Conservation (phyloP, 2,329 filamentous ascomycete species). For the Aspergillus pseudonomiae region DNA sequence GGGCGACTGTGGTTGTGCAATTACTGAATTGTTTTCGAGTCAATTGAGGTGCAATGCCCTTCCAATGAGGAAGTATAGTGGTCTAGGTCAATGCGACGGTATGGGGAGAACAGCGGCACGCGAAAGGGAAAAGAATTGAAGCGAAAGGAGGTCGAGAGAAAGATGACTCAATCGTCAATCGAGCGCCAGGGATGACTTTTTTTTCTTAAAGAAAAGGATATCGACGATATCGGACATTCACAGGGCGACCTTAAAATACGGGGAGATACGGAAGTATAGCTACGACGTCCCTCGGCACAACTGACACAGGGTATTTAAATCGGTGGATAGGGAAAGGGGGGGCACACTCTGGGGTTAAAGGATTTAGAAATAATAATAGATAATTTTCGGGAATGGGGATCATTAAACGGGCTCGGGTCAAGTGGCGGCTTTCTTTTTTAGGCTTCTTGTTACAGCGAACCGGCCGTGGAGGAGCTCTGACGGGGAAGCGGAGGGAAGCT, state of each 20-base stretch:
- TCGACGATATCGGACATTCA: slow-evolving; percentile 30
- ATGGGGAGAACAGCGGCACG: slow-evolving; percentile 4
- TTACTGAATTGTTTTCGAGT: background rate
- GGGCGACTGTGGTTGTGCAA: slow-evolving; percentile 6
- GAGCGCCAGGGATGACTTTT: slow-evolving; percentile 4
- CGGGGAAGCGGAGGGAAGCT: slow-evolving; percentile 39
- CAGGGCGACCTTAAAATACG: slow-evolving; percentile 26
- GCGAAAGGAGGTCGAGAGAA: slow-evolving; percentile 12
- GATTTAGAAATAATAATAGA: slow-evolving; percentile 16
- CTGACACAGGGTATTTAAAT: slow-evolving; percentile 19
- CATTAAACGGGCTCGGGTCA: slow-evolving; percentile 24
- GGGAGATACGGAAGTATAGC: slow-evolving; percentile 40
- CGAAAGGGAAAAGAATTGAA: background rate
- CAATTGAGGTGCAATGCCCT: slow-evolving; percentile 7
- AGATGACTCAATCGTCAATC: slow-evolving; percentile 12
- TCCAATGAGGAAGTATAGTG: slow-evolving; percentile 7
- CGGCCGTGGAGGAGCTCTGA: slow-evolving; percentile 32
- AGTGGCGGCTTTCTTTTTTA: slow-evolving; percentile 27
- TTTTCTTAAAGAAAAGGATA: slow-evolving; percentile 18
- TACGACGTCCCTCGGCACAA: slow-evolving; percentile 24
- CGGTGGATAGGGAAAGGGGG: slow-evolving; percentile 9
- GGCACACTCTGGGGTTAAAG: slow-evolving; percentile 6
- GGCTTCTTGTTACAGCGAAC: slow-evolving; percentile 2
- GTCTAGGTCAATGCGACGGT: background rate
- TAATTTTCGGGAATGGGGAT: slow-evolving; percentile 26